Base-by-base conservation (phyloP, 2,329 filamentous ascomycete genomes). In the Paradendryphiella salina region DNA sequence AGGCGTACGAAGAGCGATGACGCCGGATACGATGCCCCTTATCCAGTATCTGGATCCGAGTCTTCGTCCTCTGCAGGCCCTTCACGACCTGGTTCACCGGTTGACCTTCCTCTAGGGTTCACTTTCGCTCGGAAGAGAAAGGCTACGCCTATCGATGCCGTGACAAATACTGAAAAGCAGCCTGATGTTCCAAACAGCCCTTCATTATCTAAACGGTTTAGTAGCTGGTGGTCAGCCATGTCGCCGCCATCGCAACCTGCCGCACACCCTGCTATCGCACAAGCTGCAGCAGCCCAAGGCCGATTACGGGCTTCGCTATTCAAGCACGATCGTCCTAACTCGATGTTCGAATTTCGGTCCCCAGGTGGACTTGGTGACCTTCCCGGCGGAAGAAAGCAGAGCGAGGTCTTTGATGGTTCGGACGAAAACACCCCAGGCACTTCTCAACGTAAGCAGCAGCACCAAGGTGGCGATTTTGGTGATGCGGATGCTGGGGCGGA, bases 401-500 rank as follows among this genome's bases (percentile, higher is more conserved):
- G 73, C 44, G 64, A 73, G 13, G 77, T 79, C 0, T 78, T 80
- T 56, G 75, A 75, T 42, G 76, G 78, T 23, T 45, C 39, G 52
- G 77, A 79, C 51, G 58, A 56, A 6, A 45, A 35, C 5, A 20
- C n/a, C 4, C 34, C 14, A 9, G 34, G 15, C 28, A 26, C 14
- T 8, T 46, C 38, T 10, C 39, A 49, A 20, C 47, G 54, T 2
- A 34, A 44, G 13, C 43, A 43, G 23, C 55, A 56, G 21, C 52
- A 57, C 15, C 38, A 41, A 37, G 50, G 48, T 6, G 44, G 52
- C 13, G 34, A 17, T 3, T 40, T 56, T 21, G 55, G 55, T 3
- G 55, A 36, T 14, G 46, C 26, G 2, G 56, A 55, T 40, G 52
- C 43, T n/a, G 55, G 56, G 14, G 43, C 37, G 10, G 35, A 46